Conservation (phyloP, 805 yeast species). For the Hanseniaspora hatyaiensis region DNA sequence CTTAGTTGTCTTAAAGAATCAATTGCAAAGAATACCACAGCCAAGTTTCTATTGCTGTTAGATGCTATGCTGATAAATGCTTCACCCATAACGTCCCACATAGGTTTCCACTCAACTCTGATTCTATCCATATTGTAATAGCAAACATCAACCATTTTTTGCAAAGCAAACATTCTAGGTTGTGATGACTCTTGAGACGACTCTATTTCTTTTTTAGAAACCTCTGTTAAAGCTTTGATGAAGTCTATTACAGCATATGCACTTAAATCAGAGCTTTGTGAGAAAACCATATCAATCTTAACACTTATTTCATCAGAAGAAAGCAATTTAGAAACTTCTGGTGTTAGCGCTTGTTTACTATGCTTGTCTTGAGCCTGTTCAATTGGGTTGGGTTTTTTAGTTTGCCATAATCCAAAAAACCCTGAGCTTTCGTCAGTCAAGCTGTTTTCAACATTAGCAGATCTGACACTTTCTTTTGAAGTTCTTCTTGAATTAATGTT, state of each 20-base stretch:
- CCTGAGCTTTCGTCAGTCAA: conserved; percentile 44
- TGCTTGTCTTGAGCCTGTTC: conserved; percentile 61
- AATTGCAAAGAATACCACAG: conserved; percentile 77
- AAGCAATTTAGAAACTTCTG: conserved; percentile 45
- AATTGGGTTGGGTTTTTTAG: conserved; percentile 43
- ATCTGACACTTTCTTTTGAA: conserved; percentile 13
- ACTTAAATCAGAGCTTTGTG: conserved; percentile 63
- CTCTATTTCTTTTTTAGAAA: conserved; percentile 81
- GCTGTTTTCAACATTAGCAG: conserved; percentile 22
- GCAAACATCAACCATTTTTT: conserved; percentile 92
- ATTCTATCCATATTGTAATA: conserved; percentile 95
- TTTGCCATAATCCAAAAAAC: conserved; percentile 47
- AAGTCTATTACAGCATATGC: conserved; percentile 81
- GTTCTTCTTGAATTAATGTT: conserved; percentile 25
- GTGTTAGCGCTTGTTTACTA: conserved; percentile 55
- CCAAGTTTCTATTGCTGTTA: conserved; percentile 45
- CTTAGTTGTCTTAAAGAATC: conserved; percentile 89
- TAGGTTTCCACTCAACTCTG: conserved; percentile 88
- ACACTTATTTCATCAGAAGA: conserved; percentile 61
- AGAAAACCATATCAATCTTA: conserved; percentile 74
- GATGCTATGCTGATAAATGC: conserved; percentile 80
- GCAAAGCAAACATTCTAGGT: conserved; percentile 86
- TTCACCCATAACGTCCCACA: conserved; percentile 89
- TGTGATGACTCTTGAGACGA: conserved; percentile 69
- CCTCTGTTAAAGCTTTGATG: conserved; percentile 74